Evolutionary conservation across 2,329 filamentous ascomycete genomes (phyloP).

Genomic region (Aspergillus amoenus): DNA sequence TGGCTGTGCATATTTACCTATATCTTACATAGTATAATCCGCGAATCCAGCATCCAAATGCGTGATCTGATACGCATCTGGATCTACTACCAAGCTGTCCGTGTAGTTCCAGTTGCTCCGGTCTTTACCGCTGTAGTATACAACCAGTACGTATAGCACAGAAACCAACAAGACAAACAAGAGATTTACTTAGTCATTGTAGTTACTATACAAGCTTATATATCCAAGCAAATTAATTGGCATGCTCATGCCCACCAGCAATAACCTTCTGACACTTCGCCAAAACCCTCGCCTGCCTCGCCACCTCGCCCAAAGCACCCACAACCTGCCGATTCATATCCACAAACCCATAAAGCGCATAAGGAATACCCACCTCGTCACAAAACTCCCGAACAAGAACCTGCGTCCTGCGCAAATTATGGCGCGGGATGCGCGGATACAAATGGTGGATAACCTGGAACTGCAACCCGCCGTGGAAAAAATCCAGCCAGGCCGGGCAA

Average conservation of each 20-base stretch:
- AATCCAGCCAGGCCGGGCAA: conserved; percentile 82
- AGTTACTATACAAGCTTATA: too few relatives aligned
- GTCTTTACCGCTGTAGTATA: too few relatives aligned
- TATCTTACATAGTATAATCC: background rate
- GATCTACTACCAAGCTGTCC: background rate
- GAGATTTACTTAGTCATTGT: too few relatives aligned
- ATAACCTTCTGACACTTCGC: conserved; percentile 63
- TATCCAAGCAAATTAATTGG: too few relatives aligned
- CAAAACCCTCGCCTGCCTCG: conserved; percentile 70
- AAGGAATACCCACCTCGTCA: conserved; percentile 74
- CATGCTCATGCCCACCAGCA: conserved; percentile 7
- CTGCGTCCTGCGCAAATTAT: conserved; percentile 74
- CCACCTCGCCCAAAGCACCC: conserved; percentile 69
- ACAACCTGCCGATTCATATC: conserved; percentile 76
- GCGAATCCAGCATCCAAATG: background rate
- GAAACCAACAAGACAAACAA: too few relatives aligned
- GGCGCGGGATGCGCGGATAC: conserved; percentile 75
- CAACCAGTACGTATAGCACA: too few relatives aligned
- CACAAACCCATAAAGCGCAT: conserved; percentile 79
- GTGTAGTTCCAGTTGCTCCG: too few relatives aligned
- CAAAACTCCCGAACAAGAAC: conserved; percentile 76
- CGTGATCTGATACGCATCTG: background rate
- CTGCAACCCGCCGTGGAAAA: conserved; percentile 80
- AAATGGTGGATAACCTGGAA: conserved; percentile 86
- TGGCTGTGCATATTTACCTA: background rate